Conservation (phyloP, 2,329 filamentous ascomycete species). For the Penicillium freii region DNA sequence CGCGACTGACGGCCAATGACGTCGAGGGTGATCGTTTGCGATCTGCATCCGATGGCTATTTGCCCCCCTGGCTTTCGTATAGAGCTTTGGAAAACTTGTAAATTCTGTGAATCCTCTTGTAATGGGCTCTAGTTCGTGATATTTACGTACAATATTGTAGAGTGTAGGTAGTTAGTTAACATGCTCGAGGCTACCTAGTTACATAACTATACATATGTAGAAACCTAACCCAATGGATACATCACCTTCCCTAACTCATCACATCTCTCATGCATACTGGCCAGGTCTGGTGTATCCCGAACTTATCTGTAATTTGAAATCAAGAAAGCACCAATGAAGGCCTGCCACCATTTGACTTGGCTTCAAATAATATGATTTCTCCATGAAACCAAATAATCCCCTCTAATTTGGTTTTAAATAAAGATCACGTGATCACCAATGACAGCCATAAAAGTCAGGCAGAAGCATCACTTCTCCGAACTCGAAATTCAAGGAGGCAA, state of each 20-base stretch:
- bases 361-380: not conserved
- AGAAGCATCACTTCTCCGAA: not conserved
- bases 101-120: not conserved
- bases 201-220: too few relatives aligned
- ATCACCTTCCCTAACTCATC: too few relatives aligned
- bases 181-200: too few relatives aligned
- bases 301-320: too few relatives aligned
- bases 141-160: too few relatives aligned
- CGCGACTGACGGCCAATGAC: slow-evolving; percentile 12
- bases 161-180: too few relatives aligned
- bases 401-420: not conserved
- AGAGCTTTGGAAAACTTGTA: not conserved
- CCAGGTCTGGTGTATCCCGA: too few relatives aligned
- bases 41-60: not conserved
- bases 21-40: slow-evolving; percentile 4
- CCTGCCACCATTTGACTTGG: too few relatives aligned
- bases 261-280: too few relatives aligned
- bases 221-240: too few relatives aligned
- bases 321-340: too few relatives aligned
- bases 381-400: not conserved
- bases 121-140: not conserved
- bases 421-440: not conserved
- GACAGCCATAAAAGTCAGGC: not conserved
- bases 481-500: not conserved
- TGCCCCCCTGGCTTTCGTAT: not conserved